Conservation (phyloP, 129 eudicot species). For the Kitagawia praeruptora region DNA sequence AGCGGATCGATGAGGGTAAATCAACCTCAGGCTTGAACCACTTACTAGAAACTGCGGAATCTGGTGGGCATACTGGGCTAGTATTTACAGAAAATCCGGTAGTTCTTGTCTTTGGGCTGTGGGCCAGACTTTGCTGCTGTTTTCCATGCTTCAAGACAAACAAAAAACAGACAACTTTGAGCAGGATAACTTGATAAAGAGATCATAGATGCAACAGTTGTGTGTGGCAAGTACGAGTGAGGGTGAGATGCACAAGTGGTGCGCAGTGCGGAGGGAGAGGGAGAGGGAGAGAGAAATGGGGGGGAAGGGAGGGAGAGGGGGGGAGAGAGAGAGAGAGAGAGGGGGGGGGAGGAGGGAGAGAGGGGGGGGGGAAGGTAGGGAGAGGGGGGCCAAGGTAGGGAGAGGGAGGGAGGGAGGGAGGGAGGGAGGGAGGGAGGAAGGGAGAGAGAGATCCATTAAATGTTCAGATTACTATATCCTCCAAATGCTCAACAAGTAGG, state of each 20-base stretch:
- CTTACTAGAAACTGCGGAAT: constrained; percentile 44
- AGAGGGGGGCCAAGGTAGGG: too few species aligned
- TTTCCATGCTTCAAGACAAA: constrained; percentile 41
- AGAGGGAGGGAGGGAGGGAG: too few species aligned
- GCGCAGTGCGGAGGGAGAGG: neutral
- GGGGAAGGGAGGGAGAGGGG: too few species aligned
- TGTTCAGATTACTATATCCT: neutral
- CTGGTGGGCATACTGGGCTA: constrained; percentile 84
- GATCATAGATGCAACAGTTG: neutral
- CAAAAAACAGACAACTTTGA: neutral
- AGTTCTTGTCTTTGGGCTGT: constrained; percentile 77
- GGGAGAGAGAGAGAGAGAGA: too few species aligned
- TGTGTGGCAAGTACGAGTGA: neutral
- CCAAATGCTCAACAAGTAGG: neutral
- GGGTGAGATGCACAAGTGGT: neutral
- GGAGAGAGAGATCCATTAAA: too few species aligned
- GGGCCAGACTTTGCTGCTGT: constrained; percentile 47
- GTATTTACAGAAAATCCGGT: constrained; percentile 66
- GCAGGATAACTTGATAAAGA: neutral
- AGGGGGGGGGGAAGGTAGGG: too few species aligned
- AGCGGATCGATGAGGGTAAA: constrained; percentile 79
- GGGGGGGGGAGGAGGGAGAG: too few species aligned
- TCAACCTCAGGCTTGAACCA: constrained; percentile 95
- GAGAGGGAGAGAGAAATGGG: too few species aligned
- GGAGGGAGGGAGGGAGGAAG: too few species aligned